Base-by-base conservation (phyloP, 805 yeast species). In the Debaryomyces prosopidis region DNA sequence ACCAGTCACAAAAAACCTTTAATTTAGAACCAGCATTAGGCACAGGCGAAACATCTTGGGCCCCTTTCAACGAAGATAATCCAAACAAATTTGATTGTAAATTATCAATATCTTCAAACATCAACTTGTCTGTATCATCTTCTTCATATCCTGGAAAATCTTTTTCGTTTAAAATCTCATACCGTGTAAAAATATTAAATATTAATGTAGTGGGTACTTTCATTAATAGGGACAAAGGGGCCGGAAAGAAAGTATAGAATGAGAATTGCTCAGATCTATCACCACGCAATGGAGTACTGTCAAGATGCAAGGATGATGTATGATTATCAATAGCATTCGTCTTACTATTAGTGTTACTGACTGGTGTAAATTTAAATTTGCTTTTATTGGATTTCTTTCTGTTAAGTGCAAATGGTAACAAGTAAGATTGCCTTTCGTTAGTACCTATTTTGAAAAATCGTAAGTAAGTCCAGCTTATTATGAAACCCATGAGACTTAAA, bases 351-450 rank as follows among this genome's bases (percentile, higher is more conserved):
- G 37, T 28, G 5, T 23, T 30, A 11, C 36, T 32, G 4, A 18
- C 42, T 8, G 46, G 36, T 30, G 20, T 40, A 23, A 34, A 28
- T 27, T 30, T 49, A 19, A 34, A 49, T 40, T 45, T 48, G 41
- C 3, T 46, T 40, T 55, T 55, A 41, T 46, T 39, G 8, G 60
- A 54, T 38, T 49, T 46, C 36, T 49, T 55, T 28, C 63, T 52
- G 38, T 49, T 52, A 11, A 58, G 40, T 2, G 62, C 43, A 43
- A 60, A 50, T 32, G 79, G 79, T n/a, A 73, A 52, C 36, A 73
- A 42, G 40, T 71, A 67, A n/a, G 74, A 60, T 47, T 72, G 75
- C 46, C 75, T 55, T 14, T 73, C 77, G 51, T 71, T 70, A 1
- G 75, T 61, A 15, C 75, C 74, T 35, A 63, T 55, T 54, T 73